phyloP scores from a whole-genome alignment of 176 grass and related monocot genomes.

The Oryza australiensis region DNA sequence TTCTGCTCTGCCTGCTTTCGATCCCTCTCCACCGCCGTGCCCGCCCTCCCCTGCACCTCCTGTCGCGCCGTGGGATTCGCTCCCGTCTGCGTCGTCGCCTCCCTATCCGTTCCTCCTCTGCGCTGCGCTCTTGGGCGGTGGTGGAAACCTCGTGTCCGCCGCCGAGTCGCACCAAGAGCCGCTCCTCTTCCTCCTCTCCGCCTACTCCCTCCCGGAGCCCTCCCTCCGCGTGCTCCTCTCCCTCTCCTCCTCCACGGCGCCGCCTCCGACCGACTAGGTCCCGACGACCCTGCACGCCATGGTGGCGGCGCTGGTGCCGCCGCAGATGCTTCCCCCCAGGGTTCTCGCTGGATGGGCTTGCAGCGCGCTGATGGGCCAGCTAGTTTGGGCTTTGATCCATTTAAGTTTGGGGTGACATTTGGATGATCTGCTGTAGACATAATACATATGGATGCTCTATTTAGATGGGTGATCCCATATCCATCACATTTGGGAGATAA shows the following conservation, averaged over 20 bases:
- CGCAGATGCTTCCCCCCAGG: conserved; percentile 32
- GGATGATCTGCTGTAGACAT: no score
- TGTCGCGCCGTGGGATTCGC: conserved; percentile 43
- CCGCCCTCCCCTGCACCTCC: conserved; percentile 4
- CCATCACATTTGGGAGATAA: no score
- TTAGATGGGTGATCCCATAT: no score
- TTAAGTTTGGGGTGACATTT: no score
- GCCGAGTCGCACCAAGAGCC: conserved; percentile 34
- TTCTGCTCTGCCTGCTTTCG: conserved; percentile 61
- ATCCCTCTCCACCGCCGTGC: conserved; percentile 23
- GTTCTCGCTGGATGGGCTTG: conserved; percentile 64
- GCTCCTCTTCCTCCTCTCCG: conserved; percentile 66
- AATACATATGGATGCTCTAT: no score
- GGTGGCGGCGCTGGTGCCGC: conserved; percentile 42
- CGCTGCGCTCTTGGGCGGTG: conserved; percentile 31
- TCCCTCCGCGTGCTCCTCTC: conserved; percentile 44
- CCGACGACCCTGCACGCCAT: conserved; percentile 43
- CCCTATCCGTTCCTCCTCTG: conserved; percentile 49
- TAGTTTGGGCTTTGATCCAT: no score
- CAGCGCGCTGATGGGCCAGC: no score
- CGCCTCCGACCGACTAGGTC: conserved; percentile 8
- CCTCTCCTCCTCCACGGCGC: conserved; percentile 49
- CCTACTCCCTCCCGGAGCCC: conserved; percentile 54
- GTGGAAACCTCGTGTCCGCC: background rate
- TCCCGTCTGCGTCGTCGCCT: conserved; percentile 40